These are phyloP conservation scores for Boletus reticulatus DNA, from an alignment of 768 basidiomycete species.

Conservation along the genomic window DNA sequence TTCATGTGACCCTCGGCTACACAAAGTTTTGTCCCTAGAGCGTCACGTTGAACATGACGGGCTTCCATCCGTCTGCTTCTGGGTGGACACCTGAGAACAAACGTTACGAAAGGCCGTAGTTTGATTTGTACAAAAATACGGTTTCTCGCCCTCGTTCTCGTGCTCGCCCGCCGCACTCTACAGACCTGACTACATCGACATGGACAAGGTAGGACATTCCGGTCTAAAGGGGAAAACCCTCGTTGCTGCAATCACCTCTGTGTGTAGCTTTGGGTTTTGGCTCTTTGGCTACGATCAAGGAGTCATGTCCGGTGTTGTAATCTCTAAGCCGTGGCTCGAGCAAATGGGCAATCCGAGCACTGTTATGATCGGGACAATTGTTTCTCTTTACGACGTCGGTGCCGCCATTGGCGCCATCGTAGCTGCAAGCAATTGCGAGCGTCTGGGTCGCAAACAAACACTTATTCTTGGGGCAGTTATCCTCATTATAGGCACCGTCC, in stretches of 20 bases:
- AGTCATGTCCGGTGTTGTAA: slow-evolving; percentile 13
- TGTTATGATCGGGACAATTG: slow-evolving; percentile 17
- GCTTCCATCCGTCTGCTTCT: no score
- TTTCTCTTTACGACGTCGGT: slow-evolving; percentile 15
- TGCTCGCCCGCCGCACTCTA: no score
- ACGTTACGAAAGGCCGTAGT: no score
- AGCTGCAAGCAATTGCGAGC: slow-evolving; percentile 12
- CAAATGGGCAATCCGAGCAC: slow-evolving; percentile 15
- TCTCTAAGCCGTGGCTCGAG: slow-evolving; percentile 12
- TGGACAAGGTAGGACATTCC: background rate
- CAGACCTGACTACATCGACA: background rate
- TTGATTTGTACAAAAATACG: no score
- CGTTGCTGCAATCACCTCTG: slow-evolving; percentile 14
- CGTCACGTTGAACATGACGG: no score
- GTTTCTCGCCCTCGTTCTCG: no score
- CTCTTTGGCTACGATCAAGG: slow-evolving; percentile 6
- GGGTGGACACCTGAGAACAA: no score
- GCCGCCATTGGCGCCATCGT: slow-evolving; percentile 10
- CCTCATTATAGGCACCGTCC: background rate
- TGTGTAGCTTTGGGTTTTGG: slow-evolving; percentile 14
- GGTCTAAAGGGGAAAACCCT: slow-evolving; percentile 6
- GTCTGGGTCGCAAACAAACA: slow-evolving; percentile 11
- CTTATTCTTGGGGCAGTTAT: slow-evolving; percentile 1
- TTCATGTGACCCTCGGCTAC: no score
- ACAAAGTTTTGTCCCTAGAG: no score